These are phyloP conservation scores for Pseudotsuga menziesii DNA, from an alignment of 75 land plant species.

Conservation along the genomic window DNA sequence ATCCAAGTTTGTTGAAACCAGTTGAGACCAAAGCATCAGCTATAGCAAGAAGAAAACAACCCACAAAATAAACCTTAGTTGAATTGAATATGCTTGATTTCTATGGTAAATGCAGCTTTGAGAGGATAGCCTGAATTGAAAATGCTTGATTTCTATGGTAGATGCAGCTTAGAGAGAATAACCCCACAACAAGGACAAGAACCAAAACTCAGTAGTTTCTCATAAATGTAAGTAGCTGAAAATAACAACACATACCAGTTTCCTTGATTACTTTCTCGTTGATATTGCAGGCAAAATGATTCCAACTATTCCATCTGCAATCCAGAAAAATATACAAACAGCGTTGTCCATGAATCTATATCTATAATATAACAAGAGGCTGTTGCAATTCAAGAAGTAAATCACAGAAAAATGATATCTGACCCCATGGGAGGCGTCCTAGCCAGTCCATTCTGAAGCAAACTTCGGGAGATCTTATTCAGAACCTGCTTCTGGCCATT, in stretches of 20 bases:
- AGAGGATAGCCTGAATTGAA: not conserved
- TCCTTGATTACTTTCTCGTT: slow-evolving; percentile 2
- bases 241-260: slow-evolving; percentile 11
- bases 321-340: not conserved
- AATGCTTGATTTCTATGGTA: no score
- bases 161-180: no score
- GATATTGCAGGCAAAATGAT: slow-evolving; percentile 17
- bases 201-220: not conserved
- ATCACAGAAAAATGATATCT: not conserved
- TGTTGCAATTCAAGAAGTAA: no score
- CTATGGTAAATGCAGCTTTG: no score
- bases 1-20: slow-evolving; percentile 11
- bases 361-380: no score
- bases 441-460: slow-evolving; percentile 59
- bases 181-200: not conserved
- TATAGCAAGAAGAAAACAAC: not conserved
- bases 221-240: not conserved
- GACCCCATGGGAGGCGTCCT: slow-evolving; percentile 87
- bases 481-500: not conserved
- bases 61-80: not conserved
- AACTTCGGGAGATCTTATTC: slow-evolving; percentile 1
- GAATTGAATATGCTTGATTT: no score
- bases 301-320: slow-evolving; percentile 19
- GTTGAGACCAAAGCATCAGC: slow-evolving; percentile 7
- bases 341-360: no score